Percentiles rank a stretch among this genome's conserved stretches.
Evolutionary conservation across 495 filamentous ascomycete species (phyloP).

Genomic region (Penicillium angulare): DNA sequence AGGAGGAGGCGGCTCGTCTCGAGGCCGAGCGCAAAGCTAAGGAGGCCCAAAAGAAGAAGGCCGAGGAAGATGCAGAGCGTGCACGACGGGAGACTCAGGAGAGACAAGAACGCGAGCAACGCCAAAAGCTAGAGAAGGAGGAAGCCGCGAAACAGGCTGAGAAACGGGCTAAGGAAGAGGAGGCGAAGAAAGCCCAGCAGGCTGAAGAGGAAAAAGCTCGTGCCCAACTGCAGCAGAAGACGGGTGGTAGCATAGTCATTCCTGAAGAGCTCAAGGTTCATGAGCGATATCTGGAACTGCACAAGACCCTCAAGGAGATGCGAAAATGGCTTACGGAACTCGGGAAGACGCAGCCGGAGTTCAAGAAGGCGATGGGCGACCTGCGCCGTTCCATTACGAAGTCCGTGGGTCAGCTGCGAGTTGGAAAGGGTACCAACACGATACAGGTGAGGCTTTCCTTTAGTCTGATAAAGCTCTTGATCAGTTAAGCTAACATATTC

Average conservation of each 20-base stretch:
- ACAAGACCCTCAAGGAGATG: conserved; percentile 69
- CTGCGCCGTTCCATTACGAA: conserved; percentile 71
- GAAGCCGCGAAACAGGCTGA: conserved; percentile 44
- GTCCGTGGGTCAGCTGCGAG: conserved; percentile 71
- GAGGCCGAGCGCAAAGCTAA: conserved; percentile 41
- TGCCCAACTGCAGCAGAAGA: conserved; percentile 24
- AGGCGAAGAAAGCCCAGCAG: conserved; percentile 33
- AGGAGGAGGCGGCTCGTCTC: conserved; percentile 41
- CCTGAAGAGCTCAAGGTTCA: conserved; percentile 46
- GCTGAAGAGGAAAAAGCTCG: conserved; percentile 33
- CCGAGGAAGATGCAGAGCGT: conserved; percentile 38
- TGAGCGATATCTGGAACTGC: conserved; percentile 64
- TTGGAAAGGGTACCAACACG: conserved; percentile 60
- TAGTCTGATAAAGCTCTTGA: no score
- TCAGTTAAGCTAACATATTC: conserved; percentile 12
- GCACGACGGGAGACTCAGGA: conserved; percentile 41
- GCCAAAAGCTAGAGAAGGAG: conserved; percentile 42
- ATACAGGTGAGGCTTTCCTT: conserved; percentile 35
- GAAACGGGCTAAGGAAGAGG: conserved; percentile 38
- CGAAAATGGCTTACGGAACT: conserved; percentile 53
- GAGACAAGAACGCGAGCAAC: conserved; percentile 55
- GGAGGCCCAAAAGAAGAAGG: conserved; percentile 42
- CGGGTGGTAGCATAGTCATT: conserved; percentile 25
- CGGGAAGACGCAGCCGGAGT: conserved; percentile 46
- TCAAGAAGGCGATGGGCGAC: conserved; percentile 70